A percentile compares a stretch with the other conserved stretches of the same genome.
phyloP scores from a whole-genome alignment of 73 alveolate genomes.

The Stentor roeselii region DNA sequence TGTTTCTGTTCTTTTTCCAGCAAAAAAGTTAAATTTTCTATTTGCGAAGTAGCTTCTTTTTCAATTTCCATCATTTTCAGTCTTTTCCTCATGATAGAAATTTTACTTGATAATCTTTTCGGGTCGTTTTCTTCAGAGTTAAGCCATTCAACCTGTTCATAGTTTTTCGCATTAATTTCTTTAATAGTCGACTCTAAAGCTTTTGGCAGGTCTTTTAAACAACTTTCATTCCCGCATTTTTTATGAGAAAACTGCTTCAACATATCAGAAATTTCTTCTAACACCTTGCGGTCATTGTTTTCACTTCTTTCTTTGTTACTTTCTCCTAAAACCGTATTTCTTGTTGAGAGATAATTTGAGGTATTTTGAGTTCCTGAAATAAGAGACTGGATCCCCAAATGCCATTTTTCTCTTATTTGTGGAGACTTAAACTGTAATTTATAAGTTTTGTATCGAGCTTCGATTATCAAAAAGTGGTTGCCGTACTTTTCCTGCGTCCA shows the following conservation, averaged over 20 bases:
- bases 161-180: not conserved
- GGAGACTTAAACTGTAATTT: not conserved
- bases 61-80: conserved; percentile 15
- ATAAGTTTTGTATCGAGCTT: not conserved
- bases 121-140: conserved; percentile 15
- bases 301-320: not conserved
- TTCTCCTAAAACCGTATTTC: not conserved
- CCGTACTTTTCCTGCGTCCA: not conserved
- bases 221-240: not conserved
- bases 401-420: not conserved
- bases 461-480: not conserved
- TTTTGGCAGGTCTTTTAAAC: not conserved
- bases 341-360: not conserved
- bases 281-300: not conserved
- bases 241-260: not conserved
- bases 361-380: not conserved
- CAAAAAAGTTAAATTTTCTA: not conserved
- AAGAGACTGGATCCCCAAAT: not conserved
- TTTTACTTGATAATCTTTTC: not conserved
- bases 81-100: conserved; percentile 1
- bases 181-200: not conserved
- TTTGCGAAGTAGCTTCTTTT: not conserved
- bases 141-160: not conserved
- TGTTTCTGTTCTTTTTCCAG: not conserved
- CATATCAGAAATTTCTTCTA: not conserved